A percentile compares a stretch with the other conserved stretches of the same genome.
Evolutionary conservation across 257 asterid genomes (phyloP).

Genomic region (Lavandula angustifolia): DNA sequence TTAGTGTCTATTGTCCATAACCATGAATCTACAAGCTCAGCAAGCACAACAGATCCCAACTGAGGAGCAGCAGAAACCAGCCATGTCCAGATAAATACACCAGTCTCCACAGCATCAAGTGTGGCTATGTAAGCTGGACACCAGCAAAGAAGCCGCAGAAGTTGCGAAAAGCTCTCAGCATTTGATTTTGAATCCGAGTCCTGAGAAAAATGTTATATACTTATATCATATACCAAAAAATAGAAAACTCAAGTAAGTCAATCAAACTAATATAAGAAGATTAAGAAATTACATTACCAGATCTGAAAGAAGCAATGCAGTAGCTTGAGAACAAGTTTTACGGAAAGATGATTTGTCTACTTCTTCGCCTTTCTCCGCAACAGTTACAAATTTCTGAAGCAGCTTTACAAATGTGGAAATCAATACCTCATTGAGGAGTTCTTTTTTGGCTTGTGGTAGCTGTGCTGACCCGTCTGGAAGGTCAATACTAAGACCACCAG

Average conservation of each 20-base stretch:
- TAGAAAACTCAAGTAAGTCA: conserved; percentile 4
- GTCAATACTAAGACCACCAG: conserved; percentile 54
- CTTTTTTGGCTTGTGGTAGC: conserved; percentile 50
- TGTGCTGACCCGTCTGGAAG: conserved; percentile 53
- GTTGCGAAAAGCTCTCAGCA: conserved; percentile 88
- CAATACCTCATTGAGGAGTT: conserved; percentile 74
- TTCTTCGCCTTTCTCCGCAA: conserved; percentile 85
- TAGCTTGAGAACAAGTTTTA: conserved; percentile 94
- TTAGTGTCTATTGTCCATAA: conserved; percentile 97
- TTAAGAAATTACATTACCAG: conserved; percentile 49
- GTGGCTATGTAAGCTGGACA: conserved; percentile 98
- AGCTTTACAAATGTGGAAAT: conserved; percentile 70
- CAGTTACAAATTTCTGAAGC: conserved; percentile 86
- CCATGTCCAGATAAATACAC: conserved; percentile 98
- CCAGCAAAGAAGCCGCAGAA: conserved; percentile 99
- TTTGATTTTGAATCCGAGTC: conserved; percentile 72
- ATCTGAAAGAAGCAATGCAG: conserved; percentile 92
- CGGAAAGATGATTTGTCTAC: conserved; percentile 87
- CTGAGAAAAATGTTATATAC: conserved; percentile 55
- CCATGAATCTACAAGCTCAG: conserved; percentile 99
- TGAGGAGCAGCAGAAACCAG: conserved; percentile 98
- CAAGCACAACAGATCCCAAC: conserved; percentile 91
- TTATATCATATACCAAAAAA: conserved; percentile 19
- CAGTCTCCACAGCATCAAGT: conserved; percentile 94
- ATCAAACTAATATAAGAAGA: conserved; percentile 24